A percentile compares a stretch with the other conserved stretches of the same genome.
phyloP scores from a whole-genome alignment of 2,329 filamentous ascomycete species.

The Colletotrichum sp. region DNA sequence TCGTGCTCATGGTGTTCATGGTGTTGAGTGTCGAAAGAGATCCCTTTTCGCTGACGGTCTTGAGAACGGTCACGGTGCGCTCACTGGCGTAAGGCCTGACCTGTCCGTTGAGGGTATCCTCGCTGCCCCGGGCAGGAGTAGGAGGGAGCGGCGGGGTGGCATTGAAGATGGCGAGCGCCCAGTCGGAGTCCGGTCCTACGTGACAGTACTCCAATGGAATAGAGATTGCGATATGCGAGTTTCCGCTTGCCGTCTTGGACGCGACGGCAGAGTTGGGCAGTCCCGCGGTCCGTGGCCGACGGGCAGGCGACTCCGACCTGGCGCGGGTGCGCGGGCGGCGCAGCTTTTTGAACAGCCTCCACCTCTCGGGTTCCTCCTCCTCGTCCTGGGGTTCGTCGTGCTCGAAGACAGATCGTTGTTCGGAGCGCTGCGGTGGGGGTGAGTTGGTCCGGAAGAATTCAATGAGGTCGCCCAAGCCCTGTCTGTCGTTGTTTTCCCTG shows the following conservation, averaged over 20 bases:
- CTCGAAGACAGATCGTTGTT: constrained; percentile 26
- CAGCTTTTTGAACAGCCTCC: constrained; percentile 44
- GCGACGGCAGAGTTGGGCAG: constrained; percentile 63
- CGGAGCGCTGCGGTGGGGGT: constrained; percentile 5
- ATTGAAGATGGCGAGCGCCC: constrained; percentile 22
- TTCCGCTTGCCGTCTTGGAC: constrained; percentile 56
- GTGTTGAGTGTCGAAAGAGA: constrained; percentile 24
- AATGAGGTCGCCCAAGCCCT: constrained; percentile 20
- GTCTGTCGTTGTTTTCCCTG: constrained; percentile 17
- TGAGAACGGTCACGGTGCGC: constrained; percentile 32
- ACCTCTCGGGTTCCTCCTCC: constrained; percentile 38
- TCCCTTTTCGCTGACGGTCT: constrained; percentile 41
- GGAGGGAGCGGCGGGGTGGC: constrained; percentile 26
- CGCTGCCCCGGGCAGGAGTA: constrained; percentile 5
- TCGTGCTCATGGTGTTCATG: background rate
- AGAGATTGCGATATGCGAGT: constrained; percentile 65
- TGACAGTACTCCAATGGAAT: constrained; percentile 59
- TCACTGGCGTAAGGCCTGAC: constrained; percentile 22
- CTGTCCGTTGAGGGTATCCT: background rate
- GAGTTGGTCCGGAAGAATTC: constrained; percentile 16
- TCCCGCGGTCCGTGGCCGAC: constrained; percentile 20
- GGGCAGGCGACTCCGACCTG: constrained; percentile 27
- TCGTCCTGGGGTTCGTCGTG: constrained; percentile 24
- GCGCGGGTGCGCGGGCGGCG: constrained; percentile 21
- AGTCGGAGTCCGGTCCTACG: constrained; percentile 32